phyloP scores from a whole-genome alignment of 306 rosid species.

The Carpinus viminea region DNA sequence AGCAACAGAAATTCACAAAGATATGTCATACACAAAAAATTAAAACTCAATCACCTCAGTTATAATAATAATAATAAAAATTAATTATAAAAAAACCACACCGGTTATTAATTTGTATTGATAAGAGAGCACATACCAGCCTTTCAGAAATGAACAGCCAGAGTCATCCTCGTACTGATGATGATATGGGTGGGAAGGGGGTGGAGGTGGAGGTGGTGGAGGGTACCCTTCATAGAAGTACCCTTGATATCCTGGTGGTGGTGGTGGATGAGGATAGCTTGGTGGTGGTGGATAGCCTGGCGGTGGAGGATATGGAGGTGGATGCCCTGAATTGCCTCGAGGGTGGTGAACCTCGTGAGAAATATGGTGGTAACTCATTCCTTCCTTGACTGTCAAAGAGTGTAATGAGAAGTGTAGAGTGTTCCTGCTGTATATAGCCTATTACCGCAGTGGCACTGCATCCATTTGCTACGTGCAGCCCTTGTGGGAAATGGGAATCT shows the following conservation, averaged over 20 bases:
- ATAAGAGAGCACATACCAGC: slow-evolving; percentile 25
- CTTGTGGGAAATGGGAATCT: neutral
- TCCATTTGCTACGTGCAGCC: too few relatives aligned
- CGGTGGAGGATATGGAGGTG: neutral
- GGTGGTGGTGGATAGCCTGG: neutral
- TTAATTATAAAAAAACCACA: too few relatives aligned
- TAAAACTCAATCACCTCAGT: too few relatives aligned
- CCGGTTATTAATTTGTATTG: neutral
- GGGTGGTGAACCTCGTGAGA: slow-evolving; percentile 12
- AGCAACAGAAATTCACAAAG: neutral
- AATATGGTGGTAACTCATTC: slow-evolving; percentile 26
- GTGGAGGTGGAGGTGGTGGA: slow-evolving; percentile 22
- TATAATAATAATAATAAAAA: too few relatives aligned
- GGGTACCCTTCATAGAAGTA: slow-evolving; percentile 30
- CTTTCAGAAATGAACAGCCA: slow-evolving; percentile 24
- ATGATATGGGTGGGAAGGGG: slow-evolving; percentile 24
- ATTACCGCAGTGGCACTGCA: too few relatives aligned
- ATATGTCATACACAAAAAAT: neutral
- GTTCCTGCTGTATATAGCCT: neutral
- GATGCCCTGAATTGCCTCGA: slow-evolving; percentile 18
- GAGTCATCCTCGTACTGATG: slow-evolving; percentile 21
- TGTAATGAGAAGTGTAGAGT: neutral
- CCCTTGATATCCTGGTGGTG: slow-evolving; percentile 23
- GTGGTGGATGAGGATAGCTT: slow-evolving; percentile 4
- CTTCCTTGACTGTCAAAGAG: neutral